These are phyloP conservation scores for Nakaseomyces nivariensis DNA, from an alignment of 1,139 yeast genomes.

Conservation along the genomic window DNA sequence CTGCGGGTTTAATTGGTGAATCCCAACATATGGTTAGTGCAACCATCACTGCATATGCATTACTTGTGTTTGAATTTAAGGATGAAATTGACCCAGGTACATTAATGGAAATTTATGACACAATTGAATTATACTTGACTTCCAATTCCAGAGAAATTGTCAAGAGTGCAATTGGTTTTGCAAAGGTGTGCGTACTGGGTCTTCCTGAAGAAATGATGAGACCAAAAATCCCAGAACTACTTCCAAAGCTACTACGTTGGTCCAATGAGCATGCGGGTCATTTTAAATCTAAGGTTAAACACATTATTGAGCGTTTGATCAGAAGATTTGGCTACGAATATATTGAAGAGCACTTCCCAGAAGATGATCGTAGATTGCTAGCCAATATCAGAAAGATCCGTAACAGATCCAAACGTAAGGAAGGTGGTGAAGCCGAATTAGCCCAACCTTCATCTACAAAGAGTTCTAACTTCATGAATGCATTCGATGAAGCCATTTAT, in stretches of 20 bases:
- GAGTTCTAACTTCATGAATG: slow-evolving; percentile 52
- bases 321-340: slow-evolving; percentile 82
- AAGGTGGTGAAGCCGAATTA: slow-evolving; percentile 33
- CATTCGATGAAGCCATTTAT: slow-evolving; percentile 68
- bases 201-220: slow-evolving; percentile 73
- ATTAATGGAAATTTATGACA: slow-evolving; percentile 68
- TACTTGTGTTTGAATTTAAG: slow-evolving; percentile 80
- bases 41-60: slow-evolving; percentile 80
- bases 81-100: slow-evolving; percentile 45
- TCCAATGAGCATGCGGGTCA: slow-evolving; percentile 94
- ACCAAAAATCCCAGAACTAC: slow-evolving; percentile 53
- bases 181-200: slow-evolving; percentile 78
- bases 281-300: slow-evolving; percentile 85
- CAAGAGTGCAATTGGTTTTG: slow-evolving; percentile 87
- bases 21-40: slow-evolving; percentile 95
- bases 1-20: slow-evolving; percentile 93
- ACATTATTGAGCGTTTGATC: slow-evolving; percentile 79
- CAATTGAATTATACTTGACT: slow-evolving; percentile 82
- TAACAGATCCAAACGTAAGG: slow-evolving; percentile 74
- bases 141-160: slow-evolving; percentile 90
- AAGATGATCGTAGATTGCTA: slow-evolving; percentile 71
- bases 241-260: slow-evolving; percentile 75
- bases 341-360: slow-evolving; percentile 77
- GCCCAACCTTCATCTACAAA: slow-evolving; percentile 19
- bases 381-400: slow-evolving; percentile 77